These are phyloP conservation scores for Erodium moschatum DNA, from an alignment of 441 rosid species.

Conservation along the genomic window DNA sequence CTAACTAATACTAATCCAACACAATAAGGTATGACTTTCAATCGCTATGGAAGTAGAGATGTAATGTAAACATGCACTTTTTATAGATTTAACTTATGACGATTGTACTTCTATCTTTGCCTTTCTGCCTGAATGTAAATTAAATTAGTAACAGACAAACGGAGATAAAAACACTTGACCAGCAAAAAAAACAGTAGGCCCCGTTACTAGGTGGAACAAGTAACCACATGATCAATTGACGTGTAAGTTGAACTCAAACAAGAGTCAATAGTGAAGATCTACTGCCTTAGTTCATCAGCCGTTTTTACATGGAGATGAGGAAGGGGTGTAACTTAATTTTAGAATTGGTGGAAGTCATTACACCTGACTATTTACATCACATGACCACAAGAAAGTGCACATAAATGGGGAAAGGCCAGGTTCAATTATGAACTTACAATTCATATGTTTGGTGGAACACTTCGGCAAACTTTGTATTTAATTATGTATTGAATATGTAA, in stretches of 20 bases:
- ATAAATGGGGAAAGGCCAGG: no score
- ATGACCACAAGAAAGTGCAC: neutral
- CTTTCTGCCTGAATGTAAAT: no score
- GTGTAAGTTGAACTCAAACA: neutral
- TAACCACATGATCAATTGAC: no score
- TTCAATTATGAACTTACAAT: no score
- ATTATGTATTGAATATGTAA: neutral
- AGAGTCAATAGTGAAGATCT: neutral
- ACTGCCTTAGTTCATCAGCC: neutral
- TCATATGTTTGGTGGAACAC: neutral
- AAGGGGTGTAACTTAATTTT: neutral
- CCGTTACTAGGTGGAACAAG: no score
- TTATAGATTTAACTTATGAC: no score
- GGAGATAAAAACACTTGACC: no score
- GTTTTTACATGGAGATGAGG: neutral
- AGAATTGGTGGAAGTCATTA: neutral
- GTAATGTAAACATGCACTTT: no score
- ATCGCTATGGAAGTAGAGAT: no score
- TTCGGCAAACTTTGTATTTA: neutral
- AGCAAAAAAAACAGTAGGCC: no score
- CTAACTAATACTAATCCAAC: neutral
- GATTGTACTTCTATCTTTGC: no score
- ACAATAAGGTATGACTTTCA: neutral
- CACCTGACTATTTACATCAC: neutral
- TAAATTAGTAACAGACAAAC: no score